phyloP scores from a whole-genome alignment of 495 filamentous ascomycete genomes.

The Tetracladium marchalianum region DNA sequence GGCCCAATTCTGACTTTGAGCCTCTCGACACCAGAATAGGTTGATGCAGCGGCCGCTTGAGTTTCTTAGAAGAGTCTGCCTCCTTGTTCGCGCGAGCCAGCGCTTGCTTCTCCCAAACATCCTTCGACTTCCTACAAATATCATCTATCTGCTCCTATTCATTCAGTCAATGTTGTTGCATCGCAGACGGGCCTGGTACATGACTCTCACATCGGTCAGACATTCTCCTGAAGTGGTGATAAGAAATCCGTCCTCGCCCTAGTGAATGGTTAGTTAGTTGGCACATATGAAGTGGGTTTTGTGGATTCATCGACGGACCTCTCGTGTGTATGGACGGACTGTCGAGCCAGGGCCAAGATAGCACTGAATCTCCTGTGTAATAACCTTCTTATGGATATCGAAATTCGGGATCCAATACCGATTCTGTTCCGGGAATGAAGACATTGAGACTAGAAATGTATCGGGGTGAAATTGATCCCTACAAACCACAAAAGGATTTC shows the following conservation, averaged over 20 bases:
- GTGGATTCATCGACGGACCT: slow-evolving; percentile 24
- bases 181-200: neutral
- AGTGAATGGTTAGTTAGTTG: slow-evolving; percentile 21
- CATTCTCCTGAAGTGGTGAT: slow-evolving; percentile 45
- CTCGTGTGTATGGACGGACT: slow-evolving; percentile 41
- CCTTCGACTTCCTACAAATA: slow-evolving; percentile 44
- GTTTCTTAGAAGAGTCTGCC: slow-evolving; percentile 29
- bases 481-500: slow-evolving; percentile 8
- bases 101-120: slow-evolving; percentile 47
- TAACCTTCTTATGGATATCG: slow-evolving; percentile 48
- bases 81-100: slow-evolving; percentile 36
- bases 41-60: slow-evolving; percentile 45
- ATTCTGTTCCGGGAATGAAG: slow-evolving; percentile 23
- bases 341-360: slow-evolving; percentile 44
- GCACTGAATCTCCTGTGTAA: slow-evolving; percentile 45
- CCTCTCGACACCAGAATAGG: slow-evolving; percentile 37
- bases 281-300: slow-evolving; percentile 6
- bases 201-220: slow-evolving; percentile 40
- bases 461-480: slow-evolving; percentile 2
- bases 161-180: slow-evolving; percentile 5
- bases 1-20: slow-evolving; percentile 10
- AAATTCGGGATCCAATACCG: slow-evolving; percentile 46
- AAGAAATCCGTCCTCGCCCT: slow-evolving; percentile 47
- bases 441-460: slow-evolving; percentile 12
- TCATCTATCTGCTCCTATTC: slow-evolving; percentile 47